Base-by-base conservation (phyloP, 768 basidiomycete genomes). In the Mrakia gelida region DNA sequence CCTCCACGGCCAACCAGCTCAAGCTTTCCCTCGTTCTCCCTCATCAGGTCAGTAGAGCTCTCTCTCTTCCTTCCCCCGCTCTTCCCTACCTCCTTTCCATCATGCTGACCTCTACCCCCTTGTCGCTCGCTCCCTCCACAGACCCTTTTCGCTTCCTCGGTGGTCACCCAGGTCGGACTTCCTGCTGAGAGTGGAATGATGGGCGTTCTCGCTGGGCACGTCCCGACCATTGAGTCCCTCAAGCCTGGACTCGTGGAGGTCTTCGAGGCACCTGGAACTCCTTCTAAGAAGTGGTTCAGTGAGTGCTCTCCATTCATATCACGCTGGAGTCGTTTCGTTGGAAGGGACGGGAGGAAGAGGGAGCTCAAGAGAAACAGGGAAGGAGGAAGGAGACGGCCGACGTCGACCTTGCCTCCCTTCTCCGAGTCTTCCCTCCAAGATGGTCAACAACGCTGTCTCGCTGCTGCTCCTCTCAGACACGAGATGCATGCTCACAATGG, bases 181-280 rank as follows among this genome's bases (percentile, higher is more conserved):
- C 87, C 95, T 52, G 97, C 95, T 59, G 93, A 91, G 75, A 91
- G 93, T 4, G 97, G 97, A 83, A 95, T 98, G 86, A 98, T 98
- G 95, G 97, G 97, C 88, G 93, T 99, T 82, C 91, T 99, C 79
- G 94, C 96, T 82, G 97, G 96, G 88, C 97, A 99, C 86, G 95
- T 98, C 75, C 92, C 97, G 43, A 92, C 94, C n/a, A 92, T 98
- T 78, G 97, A 99, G 85, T 88, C 96, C 70, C 88, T 99, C 75
- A 92, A 93, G 83, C 92, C 97, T 61, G 97, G 97, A 84, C 88
- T 98, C 77, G 87, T 99, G 74, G 97, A 99, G 86, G 91, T 99
- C 81, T 89, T 98, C 80, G 96, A 98, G 86, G 82, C 82, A 49
- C 86, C 90, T 16, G 88, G 87, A 73, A 89, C 88, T 83, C 85